phyloP scores from a whole-genome alignment of 2,329 filamentous ascomycete genomes.

The Sporothrix humicola region DNA sequence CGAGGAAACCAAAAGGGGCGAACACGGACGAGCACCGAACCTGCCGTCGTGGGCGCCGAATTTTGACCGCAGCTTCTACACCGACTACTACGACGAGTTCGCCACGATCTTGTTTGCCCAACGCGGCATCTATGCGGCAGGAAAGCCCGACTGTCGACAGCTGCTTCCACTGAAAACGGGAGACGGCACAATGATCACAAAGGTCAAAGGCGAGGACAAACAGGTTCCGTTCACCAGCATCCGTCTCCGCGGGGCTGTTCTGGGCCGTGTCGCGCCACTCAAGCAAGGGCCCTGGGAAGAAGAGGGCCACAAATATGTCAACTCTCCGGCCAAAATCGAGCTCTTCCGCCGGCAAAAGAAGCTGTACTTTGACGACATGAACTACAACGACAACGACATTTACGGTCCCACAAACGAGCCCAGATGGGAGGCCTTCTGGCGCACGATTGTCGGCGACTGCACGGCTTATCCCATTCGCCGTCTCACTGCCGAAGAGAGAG shows the following conservation, averaged over 20 bases:
- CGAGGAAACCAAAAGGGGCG: not conserved
- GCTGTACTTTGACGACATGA: not conserved
- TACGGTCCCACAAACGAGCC: conserved; percentile 29
- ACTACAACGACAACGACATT: not conserved
- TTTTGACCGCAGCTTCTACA: conserved; percentile 32
- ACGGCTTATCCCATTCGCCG: conserved; percentile 29
- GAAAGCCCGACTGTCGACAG: conserved; percentile 16
- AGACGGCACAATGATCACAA: not conserved
- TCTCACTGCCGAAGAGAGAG: not conserved
- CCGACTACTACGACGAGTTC: conserved; percentile 31
- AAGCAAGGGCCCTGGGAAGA: conserved; percentile 28
- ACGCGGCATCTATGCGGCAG: conserved; percentile 34
- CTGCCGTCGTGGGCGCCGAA: conserved; percentile 35
- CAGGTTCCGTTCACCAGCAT: not conserved
- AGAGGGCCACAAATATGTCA: not conserved
- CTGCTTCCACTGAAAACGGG: not conserved
- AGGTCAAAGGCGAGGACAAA: not conserved
- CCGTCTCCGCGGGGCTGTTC: conserved; percentile 16
- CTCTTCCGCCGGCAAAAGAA: conserved; percentile 6
- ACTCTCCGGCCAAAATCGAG: not conserved
- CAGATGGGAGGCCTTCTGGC: conserved; percentile 31
- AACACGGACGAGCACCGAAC: conserved; percentile 14
- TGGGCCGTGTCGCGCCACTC: conserved; percentile 26
- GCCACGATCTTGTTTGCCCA: conserved; percentile 33
- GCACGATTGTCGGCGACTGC: conserved; percentile 34